These are phyloP conservation scores for Metschnikowia sp. DNA, from an alignment of 805 yeast species.

Conservation along the genomic window DNA sequence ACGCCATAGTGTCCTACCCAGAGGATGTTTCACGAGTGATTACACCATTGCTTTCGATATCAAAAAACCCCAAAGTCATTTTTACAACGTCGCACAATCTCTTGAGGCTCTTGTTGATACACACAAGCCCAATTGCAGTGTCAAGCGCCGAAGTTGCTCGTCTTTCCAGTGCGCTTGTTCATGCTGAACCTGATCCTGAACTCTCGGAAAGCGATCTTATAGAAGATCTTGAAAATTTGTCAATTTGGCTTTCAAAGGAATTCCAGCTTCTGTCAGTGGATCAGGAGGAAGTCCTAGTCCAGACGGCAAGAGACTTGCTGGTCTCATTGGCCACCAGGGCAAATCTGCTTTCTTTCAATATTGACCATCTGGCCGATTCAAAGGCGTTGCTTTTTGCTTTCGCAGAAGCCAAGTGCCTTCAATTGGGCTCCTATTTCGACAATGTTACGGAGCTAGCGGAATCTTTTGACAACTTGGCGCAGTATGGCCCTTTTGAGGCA, in stretches of 20 bases:
- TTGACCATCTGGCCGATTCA: background rate
- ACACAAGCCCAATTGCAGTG: slow-evolving; percentile 12
- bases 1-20: slow-evolving; percentile 8
- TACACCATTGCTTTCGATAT: slow-evolving; percentile 3
- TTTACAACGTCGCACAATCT: slow-evolving; percentile 10
- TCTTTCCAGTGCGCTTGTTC: slow-evolving; percentile 3
- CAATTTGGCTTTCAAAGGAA: slow-evolving; percentile 6
- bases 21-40: slow-evolving; percentile 1
- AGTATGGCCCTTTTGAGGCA: slow-evolving; percentile 16
- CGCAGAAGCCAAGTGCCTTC: slow-evolving; percentile 14
- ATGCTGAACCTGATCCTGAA: background rate
- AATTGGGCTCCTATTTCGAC: slow-evolving; percentile 12
- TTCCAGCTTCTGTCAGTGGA: background rate
- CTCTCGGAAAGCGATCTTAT: slow-evolving; percentile 7
- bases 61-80: slow-evolving; percentile 1
- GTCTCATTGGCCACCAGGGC: slow-evolving; percentile 4
- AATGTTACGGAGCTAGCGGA: slow-evolving; percentile 14
- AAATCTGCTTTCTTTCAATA: background rate
- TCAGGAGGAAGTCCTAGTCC: slow-evolving; percentile 7
- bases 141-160: background rate
- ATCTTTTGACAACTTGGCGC: slow-evolving; percentile 16
- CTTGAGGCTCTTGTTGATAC: slow-evolving; percentile 8
- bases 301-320: slow-evolving; percentile 8
- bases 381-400: slow-evolving; percentile 6
- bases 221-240: slow-evolving; percentile 10